Conservation (phyloP, 352 stramenopile genomes). For the Globisporangium parvum region DNA sequence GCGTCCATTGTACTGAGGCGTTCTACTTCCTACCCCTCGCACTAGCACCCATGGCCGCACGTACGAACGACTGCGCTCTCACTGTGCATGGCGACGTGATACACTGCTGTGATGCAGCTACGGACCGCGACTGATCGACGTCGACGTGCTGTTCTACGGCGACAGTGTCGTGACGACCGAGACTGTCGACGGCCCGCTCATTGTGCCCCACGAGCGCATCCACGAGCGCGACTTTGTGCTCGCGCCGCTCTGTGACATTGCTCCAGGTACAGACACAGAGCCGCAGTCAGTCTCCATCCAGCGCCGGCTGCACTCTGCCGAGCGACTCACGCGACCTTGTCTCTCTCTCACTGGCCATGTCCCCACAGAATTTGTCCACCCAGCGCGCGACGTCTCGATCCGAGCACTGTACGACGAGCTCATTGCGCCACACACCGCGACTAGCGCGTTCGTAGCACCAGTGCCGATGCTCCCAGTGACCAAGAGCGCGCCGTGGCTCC, state of each 20-base stretch:
- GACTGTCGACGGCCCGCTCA: constrained; percentile 67
- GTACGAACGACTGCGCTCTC: background rate
- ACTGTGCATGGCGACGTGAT: background rate
- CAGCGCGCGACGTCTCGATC: constrained; percentile 68
- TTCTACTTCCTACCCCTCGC: background rate
- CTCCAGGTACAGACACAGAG: constrained; percentile 36
- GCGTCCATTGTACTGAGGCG: background rate
- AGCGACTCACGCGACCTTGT: background rate
- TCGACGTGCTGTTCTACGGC: constrained; percentile 95
- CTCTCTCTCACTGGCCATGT: too few relatives aligned
- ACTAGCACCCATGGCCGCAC: background rate
- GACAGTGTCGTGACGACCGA: constrained; percentile 59
- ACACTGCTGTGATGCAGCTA: constrained; percentile 49
- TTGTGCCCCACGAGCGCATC: constrained; percentile 93
- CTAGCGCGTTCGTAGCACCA: constrained; percentile 29
- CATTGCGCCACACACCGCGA: constrained; percentile 11
- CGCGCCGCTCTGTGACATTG: constrained; percentile 91
- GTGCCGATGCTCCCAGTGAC: constrained; percentile 46
- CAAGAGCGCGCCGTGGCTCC: constrained; percentile 33
- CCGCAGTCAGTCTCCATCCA: too few relatives aligned
- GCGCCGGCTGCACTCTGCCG: background rate
- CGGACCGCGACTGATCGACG: constrained; percentile 91
- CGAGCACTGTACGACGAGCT: constrained; percentile 52
- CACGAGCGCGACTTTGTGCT: constrained; percentile 97
- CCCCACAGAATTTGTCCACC: constrained; percentile 64